Evolutionary conservation across 1,284 basidiomycete genomes (phyloP).

Genomic region (Malassezia yamatoensis): DNA sequence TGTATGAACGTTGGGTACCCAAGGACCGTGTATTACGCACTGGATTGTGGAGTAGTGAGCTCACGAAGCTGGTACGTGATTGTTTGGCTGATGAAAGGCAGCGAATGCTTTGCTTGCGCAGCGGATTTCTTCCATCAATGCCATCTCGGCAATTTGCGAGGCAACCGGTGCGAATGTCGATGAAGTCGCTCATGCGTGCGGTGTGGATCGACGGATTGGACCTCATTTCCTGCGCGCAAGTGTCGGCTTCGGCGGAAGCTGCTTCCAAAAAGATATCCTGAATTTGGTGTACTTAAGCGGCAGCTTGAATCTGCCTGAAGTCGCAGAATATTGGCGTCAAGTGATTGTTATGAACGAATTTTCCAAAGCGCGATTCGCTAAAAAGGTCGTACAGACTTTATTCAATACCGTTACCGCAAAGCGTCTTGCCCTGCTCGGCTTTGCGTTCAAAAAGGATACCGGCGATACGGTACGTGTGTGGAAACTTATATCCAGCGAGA

Average conservation of each 20-base stretch:
- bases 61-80: constrained; percentile 65
- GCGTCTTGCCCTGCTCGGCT: constrained; percentile 90
- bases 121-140: constrained; percentile 95
- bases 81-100: constrained; percentile 52
- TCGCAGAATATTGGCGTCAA: constrained; percentile 84
- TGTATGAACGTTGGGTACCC: constrained; percentile 96
- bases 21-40: constrained; percentile 76
- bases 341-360: constrained; percentile 48
- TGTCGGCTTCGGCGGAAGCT: constrained; percentile 94
- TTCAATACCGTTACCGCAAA: constrained; percentile 97
- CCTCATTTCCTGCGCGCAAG: constrained; percentile 90
- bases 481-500: constrained; percentile 56
- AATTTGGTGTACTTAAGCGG: constrained; percentile 90
- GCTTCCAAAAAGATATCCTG: constrained; percentile 83
- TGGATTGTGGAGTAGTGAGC: constrained; percentile 95
- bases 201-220: constrained; percentile 82
- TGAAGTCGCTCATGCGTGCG: constrained; percentile 90
- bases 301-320: constrained; percentile 83
- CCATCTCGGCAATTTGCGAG: constrained; percentile 95
- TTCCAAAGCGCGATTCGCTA: constrained; percentile 46
- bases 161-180: constrained; percentile 98
- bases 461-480: constrained; percentile 33
- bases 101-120: constrained; percentile 94
- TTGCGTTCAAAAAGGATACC: constrained; percentile 51
- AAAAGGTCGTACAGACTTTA: constrained; percentile 56